These are phyloP conservation scores for Metarhizium guizhouense DNA, from an alignment of 2,329 filamentous ascomycete genomes.

Conservation along the genomic window DNA sequence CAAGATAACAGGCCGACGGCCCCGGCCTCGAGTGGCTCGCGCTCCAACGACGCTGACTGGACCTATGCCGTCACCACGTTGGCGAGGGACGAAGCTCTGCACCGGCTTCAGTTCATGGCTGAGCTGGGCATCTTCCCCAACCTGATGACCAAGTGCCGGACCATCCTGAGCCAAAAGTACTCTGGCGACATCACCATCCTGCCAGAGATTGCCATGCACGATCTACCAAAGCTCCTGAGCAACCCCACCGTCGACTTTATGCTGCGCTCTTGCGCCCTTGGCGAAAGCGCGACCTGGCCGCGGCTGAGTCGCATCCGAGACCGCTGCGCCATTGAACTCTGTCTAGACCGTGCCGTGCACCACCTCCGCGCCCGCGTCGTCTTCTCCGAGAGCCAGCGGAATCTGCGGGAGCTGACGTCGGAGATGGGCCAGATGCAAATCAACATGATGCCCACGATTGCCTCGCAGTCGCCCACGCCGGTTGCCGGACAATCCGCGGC, in stretches of 20 bases:
- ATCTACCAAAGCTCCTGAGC: conserved; percentile 67
- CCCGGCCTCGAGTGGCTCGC: conserved; percentile 13
- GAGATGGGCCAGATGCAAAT: conserved; percentile 18
- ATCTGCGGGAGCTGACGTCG: conserved; percentile 40
- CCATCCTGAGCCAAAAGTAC: conserved; percentile 82
- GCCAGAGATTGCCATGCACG: conserved; percentile 64
- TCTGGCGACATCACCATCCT: conserved; percentile 93
- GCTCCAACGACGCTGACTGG: conserved; percentile 43
- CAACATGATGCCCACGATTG: conserved; percentile 7
- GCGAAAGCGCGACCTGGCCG: conserved; percentile 86
- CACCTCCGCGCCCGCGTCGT: conserved; percentile 57
- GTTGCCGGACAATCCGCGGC: neutral
- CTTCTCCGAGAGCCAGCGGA: conserved; percentile 57
- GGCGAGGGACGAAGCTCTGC: conserved; percentile 70
- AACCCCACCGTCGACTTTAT: conserved; percentile 88
- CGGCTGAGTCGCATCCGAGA: conserved; percentile 79
- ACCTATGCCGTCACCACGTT: conserved; percentile 59
- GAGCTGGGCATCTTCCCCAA: conserved; percentile 77
- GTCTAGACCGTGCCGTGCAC: conserved; percentile 68
- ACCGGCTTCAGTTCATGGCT: conserved; percentile 70
- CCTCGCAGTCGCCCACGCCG: neutral
- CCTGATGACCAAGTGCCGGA: conserved; percentile 66
- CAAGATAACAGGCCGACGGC: conserved; percentile 22
- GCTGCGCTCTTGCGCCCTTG: conserved; percentile 64
- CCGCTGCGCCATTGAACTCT: conserved; percentile 80